Evolutionary conservation across 2,329 filamentous ascomycete genomes (phyloP), one percentile per base, ranked within the genome.

Genomic region (Diplodia scrobiculata): DNA sequence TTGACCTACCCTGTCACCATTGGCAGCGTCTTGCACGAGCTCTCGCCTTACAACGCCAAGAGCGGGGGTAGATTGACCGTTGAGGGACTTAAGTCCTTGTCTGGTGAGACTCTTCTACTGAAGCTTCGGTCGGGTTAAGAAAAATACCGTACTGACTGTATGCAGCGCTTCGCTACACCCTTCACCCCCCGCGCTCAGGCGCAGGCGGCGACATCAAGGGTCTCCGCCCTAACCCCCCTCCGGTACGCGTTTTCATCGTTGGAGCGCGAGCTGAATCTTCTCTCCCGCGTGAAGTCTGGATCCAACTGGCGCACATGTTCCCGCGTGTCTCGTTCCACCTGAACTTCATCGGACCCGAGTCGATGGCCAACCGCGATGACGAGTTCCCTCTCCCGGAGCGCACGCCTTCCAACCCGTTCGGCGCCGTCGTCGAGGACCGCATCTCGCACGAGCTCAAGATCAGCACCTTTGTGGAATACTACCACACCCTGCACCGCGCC

Each of bases 231-330:
- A 90, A 91, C 70, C 90, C 94, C 13, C 95, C 95, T 1, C 91
- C 95, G 0, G 89, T 98, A 58, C 89, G 95, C 64, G 83, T 99
- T 69, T 99, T 99, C 78, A 88, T 98, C 58, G 86, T 99, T 3
- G 95, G 95, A 65, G 95, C 95, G 32, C 91, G 95, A 59, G 96
- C 95, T n/a, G 95, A 99, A 78, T 98, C 95, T 3, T 98, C 93
- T 21, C 86, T 99, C 2, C 95, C 95, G 4, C 89, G 96, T 69
- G 89, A 97, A 73, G 91, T 93, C 62, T 99, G 96, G 95, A 84
- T 94, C 32, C 95, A 99, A 77, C 83, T 99, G 65, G 87, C 91
- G n/a, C 89, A 97, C 78, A 86, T 99, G 69, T 99, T 99, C 82
- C 94, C 93, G n/a, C 87, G 90, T 67, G 87, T 91, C n/a, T 86